Percentiles rank a stretch among this genome's conserved stretches.
phyloP scores from a whole-genome alignment of 2,329 filamentous ascomycete genomes.

The Fusarium tanahbumbuense region DNA sequence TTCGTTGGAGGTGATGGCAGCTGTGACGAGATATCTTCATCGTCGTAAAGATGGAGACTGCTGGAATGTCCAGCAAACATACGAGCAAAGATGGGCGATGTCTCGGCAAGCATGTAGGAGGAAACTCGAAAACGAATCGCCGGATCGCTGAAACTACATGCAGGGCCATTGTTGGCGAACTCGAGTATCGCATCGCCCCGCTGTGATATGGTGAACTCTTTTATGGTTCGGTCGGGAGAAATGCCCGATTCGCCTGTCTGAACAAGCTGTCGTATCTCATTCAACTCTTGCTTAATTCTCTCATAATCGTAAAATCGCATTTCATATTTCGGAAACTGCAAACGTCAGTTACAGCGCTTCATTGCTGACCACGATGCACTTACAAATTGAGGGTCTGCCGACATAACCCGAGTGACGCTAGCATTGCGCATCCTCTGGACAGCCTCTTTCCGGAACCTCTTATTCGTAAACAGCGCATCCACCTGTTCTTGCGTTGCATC shows the following conservation, averaged over 20 bases:
- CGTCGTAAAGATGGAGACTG: slow-evolving; percentile 51
- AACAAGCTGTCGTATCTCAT: slow-evolving; percentile 55
- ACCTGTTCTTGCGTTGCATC: slow-evolving; percentile 57
- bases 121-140: slow-evolving; percentile 64
- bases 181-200: slow-evolving; percentile 64
- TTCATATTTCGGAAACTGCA: slow-evolving; percentile 58
- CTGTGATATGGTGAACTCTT: slow-evolving; percentile 58
- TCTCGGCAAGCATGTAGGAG: slow-evolving; percentile 62
- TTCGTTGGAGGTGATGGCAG: slow-evolving; percentile 52
- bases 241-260: slow-evolving; percentile 56
- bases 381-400: slow-evolving; percentile 58
- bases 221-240: slow-evolving; percentile 53
- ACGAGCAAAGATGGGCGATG: slow-evolving; percentile 63
- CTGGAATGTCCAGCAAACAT: slow-evolving; percentile 56
- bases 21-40: slow-evolving; percentile 51
- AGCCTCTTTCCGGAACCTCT: slow-evolving; percentile 55
- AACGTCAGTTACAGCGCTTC: slow-evolving; percentile 16
- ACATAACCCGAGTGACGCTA: slow-evolving; percentile 57
- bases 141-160: slow-evolving; percentile 50
- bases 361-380: slow-evolving; percentile 12
- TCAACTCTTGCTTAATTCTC: slow-evolving; percentile 56
- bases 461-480: slow-evolving; percentile 57
- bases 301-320: slow-evolving; percentile 62
- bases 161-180: slow-evolving; percentile 58
- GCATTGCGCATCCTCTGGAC: slow-evolving; percentile 61